Evolutionary conservation across 169 alveolate genomes (phyloP), one percentile per base, ranked within the genome.

Genomic region (Amoebophrya sp.): DNA sequence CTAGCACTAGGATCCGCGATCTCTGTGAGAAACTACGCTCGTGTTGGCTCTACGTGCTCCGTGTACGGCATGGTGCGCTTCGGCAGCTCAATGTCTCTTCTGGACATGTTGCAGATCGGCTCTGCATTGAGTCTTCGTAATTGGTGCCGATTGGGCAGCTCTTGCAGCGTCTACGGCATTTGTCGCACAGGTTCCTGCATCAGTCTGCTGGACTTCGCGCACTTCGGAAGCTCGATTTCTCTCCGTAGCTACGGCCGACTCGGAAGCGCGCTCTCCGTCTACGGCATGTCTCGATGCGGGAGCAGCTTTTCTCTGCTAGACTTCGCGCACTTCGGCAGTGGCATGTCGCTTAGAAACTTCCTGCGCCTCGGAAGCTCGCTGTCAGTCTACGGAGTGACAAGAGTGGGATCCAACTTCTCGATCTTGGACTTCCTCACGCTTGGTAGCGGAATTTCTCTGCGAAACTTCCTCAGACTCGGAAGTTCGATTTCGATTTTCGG

Each of bases 401-500:
- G 83, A 6, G 0, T 1, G 33, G n/a, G 83, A 1, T 6, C 33
- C 26, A 65, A 54, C 41, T 39, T 47, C 33, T 78, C 65, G 40
- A 23, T 55, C 26, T 53, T 76, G 39, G 94, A 93, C 92, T 83
- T 41, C 76, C 90, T 29, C 33, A 29, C 40, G 36, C n/a, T 89
- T 77, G 94, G 93, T 33, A 41, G 89, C 54, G 0, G 89, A 33
- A 29, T 89, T 41, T 54, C 41, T 2, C 41, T 53, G 90, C 90
- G 90, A 23, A 41, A 65, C 34, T 36, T 0, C 78, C 41, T 93
- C 6, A 89, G 90, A 91, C 94, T 93, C 34, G 94, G 93, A 91
- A 90, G 93, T 90, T 89, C 93, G 92, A 90, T 93, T 90, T 93
- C 94, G n/a, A 92, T 93, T 92, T 54, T 90, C 53, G 89, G 91